Conservation (phyloP, 2,329 filamentous ascomycete species). For the Orbilia javanica region DNA sequence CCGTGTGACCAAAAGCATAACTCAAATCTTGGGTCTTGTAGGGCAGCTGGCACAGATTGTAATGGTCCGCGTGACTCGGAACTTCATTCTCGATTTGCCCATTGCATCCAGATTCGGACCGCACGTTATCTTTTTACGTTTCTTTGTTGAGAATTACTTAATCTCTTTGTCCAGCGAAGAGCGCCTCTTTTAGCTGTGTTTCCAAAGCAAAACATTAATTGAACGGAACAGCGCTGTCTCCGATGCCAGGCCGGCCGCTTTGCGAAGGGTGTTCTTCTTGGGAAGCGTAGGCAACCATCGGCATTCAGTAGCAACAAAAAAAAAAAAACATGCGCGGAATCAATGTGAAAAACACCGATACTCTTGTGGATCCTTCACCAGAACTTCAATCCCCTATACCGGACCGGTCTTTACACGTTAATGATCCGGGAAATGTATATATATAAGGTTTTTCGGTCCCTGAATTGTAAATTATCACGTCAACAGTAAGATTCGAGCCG, state of each 20-base stretch:
- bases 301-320: constrained; percentile 24
- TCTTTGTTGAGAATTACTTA: constrained; percentile 43
- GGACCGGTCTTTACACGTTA: not conserved
- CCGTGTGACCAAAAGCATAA: constrained; percentile 42
- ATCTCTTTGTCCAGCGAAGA: constrained; percentile 15
- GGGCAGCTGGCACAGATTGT: constrained; percentile 24
- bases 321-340: constrained; percentile 10
- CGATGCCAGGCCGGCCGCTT: constrained; percentile 55
- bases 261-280: constrained; percentile 44
- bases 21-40: constrained; percentile 28
- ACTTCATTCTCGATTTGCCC: constrained; percentile 46
- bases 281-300: constrained; percentile 48
- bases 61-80: constrained; percentile 46
- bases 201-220: not conserved
- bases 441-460: constrained; percentile 28
- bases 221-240: constrained; percentile 25
- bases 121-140: constrained; percentile 39
- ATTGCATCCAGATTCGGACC: constrained; percentile 31
- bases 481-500: constrained; percentile 29
- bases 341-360: constrained; percentile 25
- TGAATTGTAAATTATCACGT: constrained; percentile 30
- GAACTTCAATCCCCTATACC: constrained; percentile 27
- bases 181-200: not conserved
- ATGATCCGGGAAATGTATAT: constrained; percentile 5
- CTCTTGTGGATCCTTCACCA: constrained; percentile 51